These are phyloP conservation scores for Claviceps citrina DNA, from an alignment of 2,329 filamentous ascomycete genomes.

Conservation along the genomic window DNA sequence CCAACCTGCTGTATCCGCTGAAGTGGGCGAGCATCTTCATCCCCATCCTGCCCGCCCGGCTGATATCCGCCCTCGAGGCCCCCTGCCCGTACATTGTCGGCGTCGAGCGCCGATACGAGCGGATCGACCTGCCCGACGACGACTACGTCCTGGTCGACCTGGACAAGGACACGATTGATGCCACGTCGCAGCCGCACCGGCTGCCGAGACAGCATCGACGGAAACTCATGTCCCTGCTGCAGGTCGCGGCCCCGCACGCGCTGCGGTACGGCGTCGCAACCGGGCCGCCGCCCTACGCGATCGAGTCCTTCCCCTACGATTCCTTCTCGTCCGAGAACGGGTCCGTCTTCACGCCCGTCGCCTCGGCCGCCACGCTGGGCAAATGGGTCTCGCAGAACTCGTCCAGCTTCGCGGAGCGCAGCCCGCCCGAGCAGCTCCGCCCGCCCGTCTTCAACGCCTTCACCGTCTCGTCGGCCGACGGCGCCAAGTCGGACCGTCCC, in stretches of 20 bases:
- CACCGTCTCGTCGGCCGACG: constrained; percentile 55
- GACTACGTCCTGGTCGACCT: constrained; percentile 92
- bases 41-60: constrained; percentile 70
- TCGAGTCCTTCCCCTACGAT: constrained; percentile 85
- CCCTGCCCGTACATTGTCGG: constrained; percentile 96
- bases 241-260: constrained; percentile 80
- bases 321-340: constrained; percentile 78
- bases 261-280: constrained; percentile 69
- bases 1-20: constrained; percentile 73
- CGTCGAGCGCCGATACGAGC: constrained; percentile 81
- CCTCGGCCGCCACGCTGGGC: constrained; percentile 56
- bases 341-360: constrained; percentile 58
- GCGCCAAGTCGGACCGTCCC: constrained; percentile 55
- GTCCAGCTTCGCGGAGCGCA: constrained; percentile 62
- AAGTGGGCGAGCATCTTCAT: constrained; percentile 93
- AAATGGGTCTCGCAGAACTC: constrained; percentile 86
- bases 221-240: constrained; percentile 76
- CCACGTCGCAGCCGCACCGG: constrained; percentile 59
- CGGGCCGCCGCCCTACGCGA: constrained; percentile 83
- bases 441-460: constrained; percentile 84
- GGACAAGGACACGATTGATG: constrained; percentile 79
- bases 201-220: constrained; percentile 79
- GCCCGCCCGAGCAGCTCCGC: constrained; percentile 33
- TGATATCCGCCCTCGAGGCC: constrained; percentile 82
- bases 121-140: constrained; percentile 74